These are phyloP conservation scores for Rhodotorula sp. DNA, from an alignment of 1,284 basidiomycete genomes.

Conservation along the genomic window DNA sequence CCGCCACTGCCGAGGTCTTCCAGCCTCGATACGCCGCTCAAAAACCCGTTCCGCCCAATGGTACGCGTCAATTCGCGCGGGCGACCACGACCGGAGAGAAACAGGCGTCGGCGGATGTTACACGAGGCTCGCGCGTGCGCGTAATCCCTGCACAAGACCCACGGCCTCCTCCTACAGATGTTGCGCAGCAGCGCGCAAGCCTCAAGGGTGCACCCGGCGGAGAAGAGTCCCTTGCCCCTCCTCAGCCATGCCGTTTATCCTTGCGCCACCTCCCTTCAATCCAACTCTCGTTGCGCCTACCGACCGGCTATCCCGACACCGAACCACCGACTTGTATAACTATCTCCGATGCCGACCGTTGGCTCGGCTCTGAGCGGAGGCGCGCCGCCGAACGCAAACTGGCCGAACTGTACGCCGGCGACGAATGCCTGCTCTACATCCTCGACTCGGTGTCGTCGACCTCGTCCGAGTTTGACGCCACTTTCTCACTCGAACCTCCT, in stretches of 20 bases:
- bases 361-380: slow-evolving; percentile 15
- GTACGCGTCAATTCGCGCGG: neutral
- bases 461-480: slow-evolving; percentile 24
- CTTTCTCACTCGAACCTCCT: slow-evolving; percentile 14
- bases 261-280: slow-evolving; percentile 37
- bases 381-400: neutral
- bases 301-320: slow-evolving; percentile 26
- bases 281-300: slow-evolving; percentile 14
- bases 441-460: slow-evolving; percentile 26
- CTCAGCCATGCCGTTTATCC: neutral
- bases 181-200: neutral
- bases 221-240: neutral
- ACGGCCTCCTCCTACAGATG: neutral
- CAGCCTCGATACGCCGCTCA: neutral
- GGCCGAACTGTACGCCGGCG: slow-evolving; percentile 10
- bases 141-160: slow-evolving; percentile 6
- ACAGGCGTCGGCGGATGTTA: neutral
- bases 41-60: neutral
- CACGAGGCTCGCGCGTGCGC: slow-evolving; percentile 4
- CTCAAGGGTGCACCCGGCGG: neutral
- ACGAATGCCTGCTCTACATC: slow-evolving; percentile 31
- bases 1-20: neutral
- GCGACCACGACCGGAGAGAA: neutral
- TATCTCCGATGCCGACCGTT: slow-evolving; percentile 10
- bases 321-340: slow-evolving; percentile 13